Conservation (phyloP, 805 yeast genomes). For the Kazachstania martiniae region DNA sequence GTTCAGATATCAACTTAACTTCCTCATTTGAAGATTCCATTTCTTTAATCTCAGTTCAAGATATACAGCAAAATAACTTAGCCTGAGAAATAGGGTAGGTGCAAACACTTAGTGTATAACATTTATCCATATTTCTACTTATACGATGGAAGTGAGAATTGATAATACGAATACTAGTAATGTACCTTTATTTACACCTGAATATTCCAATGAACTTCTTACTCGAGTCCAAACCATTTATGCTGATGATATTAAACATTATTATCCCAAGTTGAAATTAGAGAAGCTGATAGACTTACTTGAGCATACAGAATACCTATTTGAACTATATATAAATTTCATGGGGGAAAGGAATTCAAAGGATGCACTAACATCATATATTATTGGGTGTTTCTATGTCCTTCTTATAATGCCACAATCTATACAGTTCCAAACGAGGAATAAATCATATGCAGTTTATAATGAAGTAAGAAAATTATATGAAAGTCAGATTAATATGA, state of each 20-base stretch:
- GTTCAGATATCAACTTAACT: no score
- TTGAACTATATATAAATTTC: slow-evolving; percentile 26
- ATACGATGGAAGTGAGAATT: background rate
- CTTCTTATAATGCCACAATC: slow-evolving; percentile 31
- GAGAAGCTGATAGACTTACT: slow-evolving; percentile 29
- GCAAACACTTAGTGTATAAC: no score
- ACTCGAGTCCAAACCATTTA: slow-evolving; percentile 18
- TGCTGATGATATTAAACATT: slow-evolving; percentile 26
- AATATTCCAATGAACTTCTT: slow-evolving; percentile 30
- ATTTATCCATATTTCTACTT: no score
- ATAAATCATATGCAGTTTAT: slow-evolving; percentile 31
- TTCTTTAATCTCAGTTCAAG: no score
- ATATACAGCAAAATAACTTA: no score
- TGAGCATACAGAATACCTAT: slow-evolving; percentile 28
- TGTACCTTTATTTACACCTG: slow-evolving; percentile 26
- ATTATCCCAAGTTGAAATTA: slow-evolving; percentile 24
- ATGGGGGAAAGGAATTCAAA: slow-evolving; percentile 12
- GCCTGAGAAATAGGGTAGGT: no score
- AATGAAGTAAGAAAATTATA: slow-evolving; percentile 27
- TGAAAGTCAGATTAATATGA: slow-evolving; percentile 31
- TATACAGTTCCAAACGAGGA: slow-evolving; percentile 32
- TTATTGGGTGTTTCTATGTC: slow-evolving; percentile 30
- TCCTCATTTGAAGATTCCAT: no score
- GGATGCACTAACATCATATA: slow-evolving; percentile 26
- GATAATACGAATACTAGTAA: no score